Conservation (phyloP, 805 yeast genomes). For the Candida chilensis region DNA sequence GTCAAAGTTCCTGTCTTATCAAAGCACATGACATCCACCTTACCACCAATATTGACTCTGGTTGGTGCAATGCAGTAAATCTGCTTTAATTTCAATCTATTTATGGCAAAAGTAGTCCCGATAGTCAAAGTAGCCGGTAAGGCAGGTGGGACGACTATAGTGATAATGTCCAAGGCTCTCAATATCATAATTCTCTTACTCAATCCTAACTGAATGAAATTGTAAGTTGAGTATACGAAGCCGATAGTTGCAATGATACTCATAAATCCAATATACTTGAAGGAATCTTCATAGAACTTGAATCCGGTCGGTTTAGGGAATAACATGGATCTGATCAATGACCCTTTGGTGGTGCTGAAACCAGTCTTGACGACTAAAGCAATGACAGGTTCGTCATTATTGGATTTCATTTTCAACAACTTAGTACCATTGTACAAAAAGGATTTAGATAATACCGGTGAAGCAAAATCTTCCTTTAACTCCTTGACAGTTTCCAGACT, state of each 20-base stretch:
- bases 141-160: constrained; percentile 98
- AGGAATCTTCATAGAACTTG: constrained; percentile 90
- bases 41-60: constrained; percentile 93
- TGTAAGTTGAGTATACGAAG: constrained; percentile 72
- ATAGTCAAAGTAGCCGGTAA: constrained; percentile 95
- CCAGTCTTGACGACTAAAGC: constrained; percentile 90
- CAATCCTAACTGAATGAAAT: constrained; percentile 72
- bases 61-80: constrained; percentile 93
- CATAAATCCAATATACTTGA: constrained; percentile 95
- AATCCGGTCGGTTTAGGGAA: constrained; percentile 94
- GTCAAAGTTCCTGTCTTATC: constrained; percentile 98
- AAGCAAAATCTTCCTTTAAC: constrained; percentile 51
- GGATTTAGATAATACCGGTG: constrained; percentile 62
- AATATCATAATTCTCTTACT: constrained; percentile 62
- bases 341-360: constrained; percentile 92
- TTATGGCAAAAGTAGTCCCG: constrained; percentile 89
- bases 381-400: constrained; percentile 62
- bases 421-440: constrained; percentile 85
- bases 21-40: constrained; percentile 81
- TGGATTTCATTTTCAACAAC: constrained; percentile 66
- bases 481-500: constrained; percentile 48
- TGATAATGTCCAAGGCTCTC: constrained; percentile 87
- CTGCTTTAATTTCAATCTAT: constrained; percentile 55
- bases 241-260: constrained; percentile 77
- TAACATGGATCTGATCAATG: constrained; percentile 87